These are phyloP conservation scores for Sugiyamaella paludigena DNA, from an alignment of 1,139 yeast genomes.

Conservation along the genomic window DNA sequence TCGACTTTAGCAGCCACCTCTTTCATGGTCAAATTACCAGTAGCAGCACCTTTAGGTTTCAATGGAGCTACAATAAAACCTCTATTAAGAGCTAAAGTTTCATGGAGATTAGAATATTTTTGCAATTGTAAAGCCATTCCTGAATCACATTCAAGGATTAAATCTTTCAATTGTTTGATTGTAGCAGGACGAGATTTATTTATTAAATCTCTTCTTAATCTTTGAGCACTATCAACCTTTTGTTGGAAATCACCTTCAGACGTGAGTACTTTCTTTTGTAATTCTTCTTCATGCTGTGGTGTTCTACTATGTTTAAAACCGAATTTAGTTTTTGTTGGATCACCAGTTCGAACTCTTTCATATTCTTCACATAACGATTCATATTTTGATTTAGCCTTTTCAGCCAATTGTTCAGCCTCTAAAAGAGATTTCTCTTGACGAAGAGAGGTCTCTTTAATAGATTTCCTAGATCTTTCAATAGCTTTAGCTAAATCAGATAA, in stretches of 20 bases:
- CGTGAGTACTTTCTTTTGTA: constrained; percentile 70
- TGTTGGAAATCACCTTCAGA: constrained; percentile 86
- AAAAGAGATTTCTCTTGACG: constrained; percentile 78
- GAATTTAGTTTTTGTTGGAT: constrained; percentile 71
- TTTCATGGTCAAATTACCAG: constrained; percentile 65
- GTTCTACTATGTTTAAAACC: constrained; percentile 76
- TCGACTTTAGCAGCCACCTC: constrained; percentile 72
- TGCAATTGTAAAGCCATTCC: constrained; percentile 86
- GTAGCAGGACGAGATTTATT: constrained; percentile 74
- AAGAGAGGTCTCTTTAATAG: constrained; percentile 75
- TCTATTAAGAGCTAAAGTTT: constrained; percentile 75
- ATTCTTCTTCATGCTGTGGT: constrained; percentile 90
- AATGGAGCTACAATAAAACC: constrained; percentile 83
- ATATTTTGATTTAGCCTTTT: constrained; percentile 82
- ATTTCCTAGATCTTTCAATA: constrained; percentile 68
- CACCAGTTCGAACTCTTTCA: constrained; percentile 75
- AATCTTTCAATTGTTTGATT: constrained; percentile 68
- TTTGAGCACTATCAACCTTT: constrained; percentile 70
- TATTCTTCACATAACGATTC: constrained; percentile 79
- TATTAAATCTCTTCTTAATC: constrained; percentile 69
- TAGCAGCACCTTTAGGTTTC: constrained; percentile 37
- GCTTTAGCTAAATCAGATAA: constrained; percentile 68
- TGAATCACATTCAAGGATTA: constrained; percentile 81
- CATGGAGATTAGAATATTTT: constrained; percentile 84
- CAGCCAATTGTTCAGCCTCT: constrained; percentile 80